Percentiles rank a stretch among this genome's conserved stretches.
These are phyloP conservation scores for Handroanthus guayacan DNA, from an alignment of 257 asterid species.

Conservation along the genomic window DNA sequence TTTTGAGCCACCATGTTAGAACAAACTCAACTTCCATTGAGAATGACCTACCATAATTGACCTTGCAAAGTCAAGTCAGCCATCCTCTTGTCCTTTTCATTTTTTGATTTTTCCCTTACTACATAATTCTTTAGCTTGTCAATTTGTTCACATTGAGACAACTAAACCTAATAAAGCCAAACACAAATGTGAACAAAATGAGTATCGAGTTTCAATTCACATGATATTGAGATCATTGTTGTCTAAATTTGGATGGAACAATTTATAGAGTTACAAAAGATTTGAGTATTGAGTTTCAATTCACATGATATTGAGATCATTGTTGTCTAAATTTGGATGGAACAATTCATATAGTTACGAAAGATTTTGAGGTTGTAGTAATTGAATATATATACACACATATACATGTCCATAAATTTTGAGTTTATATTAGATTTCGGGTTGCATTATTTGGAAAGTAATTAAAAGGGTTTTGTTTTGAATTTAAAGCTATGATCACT, in stretches of 20 bases:
- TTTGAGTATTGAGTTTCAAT: background rate
- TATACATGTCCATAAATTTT: no score
- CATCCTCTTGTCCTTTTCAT: background rate
- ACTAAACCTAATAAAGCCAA: background rate
- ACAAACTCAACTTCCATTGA: background rate
- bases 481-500: no score
- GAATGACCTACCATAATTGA: constrained; percentile 26
- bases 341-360: no score
- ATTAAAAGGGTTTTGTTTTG: no score
- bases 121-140: background rate
- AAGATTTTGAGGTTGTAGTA: no score
- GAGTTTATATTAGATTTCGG: no score
- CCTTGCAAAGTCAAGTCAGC: constrained; percentile 23
- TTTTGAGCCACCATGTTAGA: constrained; percentile 33
- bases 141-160: constrained; percentile 11
- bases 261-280: no score
- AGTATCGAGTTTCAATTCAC: background rate
- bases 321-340: background rate
- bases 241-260: background rate
- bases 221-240: background rate
- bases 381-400: no score
- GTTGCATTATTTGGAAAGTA: no score
- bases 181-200: background rate
- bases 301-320: background rate
- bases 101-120: background rate